Conservation (phyloP, 2,329 filamentous ascomycete genomes). For the Exophiala phaeomuriformis region DNA sequence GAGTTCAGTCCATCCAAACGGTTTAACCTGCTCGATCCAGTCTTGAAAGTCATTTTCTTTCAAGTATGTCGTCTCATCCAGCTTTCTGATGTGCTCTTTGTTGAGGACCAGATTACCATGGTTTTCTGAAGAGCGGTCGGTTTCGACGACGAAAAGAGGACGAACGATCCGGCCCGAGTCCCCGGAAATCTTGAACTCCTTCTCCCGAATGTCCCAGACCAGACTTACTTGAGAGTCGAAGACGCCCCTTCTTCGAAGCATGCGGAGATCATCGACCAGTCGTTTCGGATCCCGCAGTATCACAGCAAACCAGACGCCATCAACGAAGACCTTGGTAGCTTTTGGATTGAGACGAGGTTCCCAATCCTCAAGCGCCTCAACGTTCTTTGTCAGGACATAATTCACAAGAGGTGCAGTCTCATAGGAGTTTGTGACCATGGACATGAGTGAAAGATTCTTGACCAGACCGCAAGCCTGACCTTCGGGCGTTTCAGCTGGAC, state of each 20-base stretch:
- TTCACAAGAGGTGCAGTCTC: slow-evolving; percentile 84
- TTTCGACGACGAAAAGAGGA: slow-evolving; percentile 88
- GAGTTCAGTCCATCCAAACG: slow-evolving; percentile 83
- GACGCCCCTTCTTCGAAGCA: slow-evolving; percentile 70
- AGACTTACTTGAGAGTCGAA: slow-evolving; percentile 90
- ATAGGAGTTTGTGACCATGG: slow-evolving; percentile 92
- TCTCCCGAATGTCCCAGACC: slow-evolving; percentile 90
- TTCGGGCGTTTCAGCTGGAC: slow-evolving; percentile 94
- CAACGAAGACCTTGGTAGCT: slow-evolving; percentile 96
- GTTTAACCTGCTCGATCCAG: slow-evolving; percentile 41
- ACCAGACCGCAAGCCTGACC: slow-evolving; percentile 96
- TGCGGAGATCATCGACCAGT: slow-evolving; percentile 69
- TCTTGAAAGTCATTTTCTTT: slow-evolving; percentile 44
- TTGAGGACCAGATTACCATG: slow-evolving; percentile 72
- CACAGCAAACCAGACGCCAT: slow-evolving; percentile 95
- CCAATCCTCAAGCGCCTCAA: slow-evolving; percentile 96
- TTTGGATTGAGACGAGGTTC: slow-evolving; percentile 77
- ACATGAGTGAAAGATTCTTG: slow-evolving; percentile 97
- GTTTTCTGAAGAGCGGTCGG: slow-evolving; percentile 65
- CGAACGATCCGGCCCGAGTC: slow-evolving; percentile 93
- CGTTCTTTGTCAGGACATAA: slow-evolving; percentile 91
- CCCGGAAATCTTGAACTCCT: slow-evolving; percentile 97
- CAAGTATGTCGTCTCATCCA: slow-evolving; percentile 53
- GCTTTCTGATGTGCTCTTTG: slow-evolving; percentile 69
- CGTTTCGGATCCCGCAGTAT: slow-evolving; percentile 74